These are phyloP conservation scores for Calonectria leucothoes DNA, from an alignment of 2,329 filamentous ascomycete genomes.

Conservation along the genomic window DNA sequence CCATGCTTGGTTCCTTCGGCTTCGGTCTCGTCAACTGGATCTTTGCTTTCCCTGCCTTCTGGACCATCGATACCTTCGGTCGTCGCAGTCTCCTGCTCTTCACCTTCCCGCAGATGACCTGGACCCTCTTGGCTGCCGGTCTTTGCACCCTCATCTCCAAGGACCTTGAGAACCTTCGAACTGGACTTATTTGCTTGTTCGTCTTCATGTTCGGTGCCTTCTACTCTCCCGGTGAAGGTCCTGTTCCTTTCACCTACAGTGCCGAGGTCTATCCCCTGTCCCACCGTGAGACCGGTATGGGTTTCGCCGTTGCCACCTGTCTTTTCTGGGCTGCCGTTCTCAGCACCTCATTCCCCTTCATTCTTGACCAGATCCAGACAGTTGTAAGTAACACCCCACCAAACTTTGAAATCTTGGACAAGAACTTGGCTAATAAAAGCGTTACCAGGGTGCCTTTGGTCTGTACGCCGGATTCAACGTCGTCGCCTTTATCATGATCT, in stretches of 20 bases:
- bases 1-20: slow-evolving; percentile 61
- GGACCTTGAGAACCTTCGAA: slow-evolving; percentile 53
- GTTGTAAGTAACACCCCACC: slow-evolving; percentile 23
- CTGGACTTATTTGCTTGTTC: slow-evolving; percentile 69
- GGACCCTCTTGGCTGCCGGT: slow-evolving; percentile 62
- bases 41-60: slow-evolving; percentile 74
- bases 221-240: slow-evolving; percentile 74
- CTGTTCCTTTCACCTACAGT: slow-evolving; percentile 71
- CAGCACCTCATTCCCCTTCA: slow-evolving; percentile 62
- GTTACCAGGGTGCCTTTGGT: slow-evolving; percentile 53
- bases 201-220: slow-evolving; percentile 74
- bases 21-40: slow-evolving; percentile 71
- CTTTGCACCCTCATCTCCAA: slow-evolving; percentile 51
- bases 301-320: slow-evolving; percentile 70
- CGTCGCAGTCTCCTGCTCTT: slow-evolving; percentile 71
- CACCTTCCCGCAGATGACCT: slow-evolving; percentile 75
- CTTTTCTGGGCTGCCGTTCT: slow-evolving; percentile 65
- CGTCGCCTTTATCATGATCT: slow-evolving; percentile 66
- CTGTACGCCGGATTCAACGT: slow-evolving; percentile 68
- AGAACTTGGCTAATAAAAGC: background rate
- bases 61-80: slow-evolving; percentile 76
- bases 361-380: slow-evolving; percentile 51
- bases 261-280: slow-evolving; percentile 74
- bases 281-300: slow-evolving; percentile 74
- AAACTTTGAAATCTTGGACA: background rate